Evolutionary conservation across 345 rosid genomes (phyloP).

Genomic region (Hibiscus trionum): DNA sequence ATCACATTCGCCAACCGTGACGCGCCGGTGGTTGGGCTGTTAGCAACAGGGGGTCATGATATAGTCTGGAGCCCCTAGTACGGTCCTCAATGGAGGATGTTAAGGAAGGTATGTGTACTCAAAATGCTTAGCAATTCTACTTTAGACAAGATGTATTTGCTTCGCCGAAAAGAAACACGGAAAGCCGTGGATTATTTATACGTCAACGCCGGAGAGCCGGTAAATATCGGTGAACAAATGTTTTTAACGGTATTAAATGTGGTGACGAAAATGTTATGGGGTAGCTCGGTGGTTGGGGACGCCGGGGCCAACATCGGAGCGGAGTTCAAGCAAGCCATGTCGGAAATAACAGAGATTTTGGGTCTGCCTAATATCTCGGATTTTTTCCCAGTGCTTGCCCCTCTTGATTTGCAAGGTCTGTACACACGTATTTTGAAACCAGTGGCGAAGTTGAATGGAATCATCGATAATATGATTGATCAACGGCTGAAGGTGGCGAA

Average conservation of each 20-base stretch:
- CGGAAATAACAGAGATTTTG: neutral
- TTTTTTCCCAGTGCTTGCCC: neutral
- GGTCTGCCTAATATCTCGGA: conserved; percentile 2
- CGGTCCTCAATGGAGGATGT: conserved; percentile 4
- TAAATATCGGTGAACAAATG: neutral
- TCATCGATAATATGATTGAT: neutral
- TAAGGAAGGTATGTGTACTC: neutral
- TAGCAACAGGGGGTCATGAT: neutral
- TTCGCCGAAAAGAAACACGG: neutral
- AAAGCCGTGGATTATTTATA: neutral
- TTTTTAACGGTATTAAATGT: neutral
- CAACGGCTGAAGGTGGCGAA: neutral
- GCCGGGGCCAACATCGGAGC: neutral
- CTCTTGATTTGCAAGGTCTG: neutral
- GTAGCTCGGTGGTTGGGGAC: neutral
- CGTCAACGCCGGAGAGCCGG: neutral
- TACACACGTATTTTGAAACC: neutral
- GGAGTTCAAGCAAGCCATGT: neutral
- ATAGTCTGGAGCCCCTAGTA: neutral
- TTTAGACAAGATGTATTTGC: neutral
- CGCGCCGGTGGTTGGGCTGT: neutral
- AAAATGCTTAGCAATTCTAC: neutral
- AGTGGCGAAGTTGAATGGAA: neutral
- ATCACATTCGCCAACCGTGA: conserved; percentile 3
- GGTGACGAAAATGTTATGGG: conserved; percentile 2